Evolutionary conservation across 2,329 filamentous ascomycete genomes (phyloP), one percentile per base, ranked within the genome.

Genomic region (Sphaerostilbella broomeana): DNA sequence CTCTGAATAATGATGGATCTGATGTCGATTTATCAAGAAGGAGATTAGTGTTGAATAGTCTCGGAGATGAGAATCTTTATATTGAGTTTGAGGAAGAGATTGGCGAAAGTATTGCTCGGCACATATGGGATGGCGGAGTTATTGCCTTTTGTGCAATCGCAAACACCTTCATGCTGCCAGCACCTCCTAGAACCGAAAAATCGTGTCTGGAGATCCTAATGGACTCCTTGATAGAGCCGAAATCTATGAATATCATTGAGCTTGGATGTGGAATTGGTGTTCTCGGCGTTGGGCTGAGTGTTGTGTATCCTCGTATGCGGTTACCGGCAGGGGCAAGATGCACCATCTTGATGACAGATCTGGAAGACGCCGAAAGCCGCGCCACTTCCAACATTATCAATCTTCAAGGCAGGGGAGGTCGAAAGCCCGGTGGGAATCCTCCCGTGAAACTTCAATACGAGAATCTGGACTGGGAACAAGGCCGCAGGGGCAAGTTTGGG

Each of bases 61-160:
- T 44, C 1, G 20, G 47, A 2, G 50, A 50, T 7, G 46, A 46
- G 12, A 31, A 54, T 3, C 48, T 54, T 1, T 48, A 46, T 8
- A 44, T 75, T 6, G 60, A 67, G 19, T 56, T 77, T 4, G 68
- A 73, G 38, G 75, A 79, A 44, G 72, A 77, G 37, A 67, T 78
- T 8, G 74, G 73, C 11, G 73, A 78, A 56, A 77, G 72, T 50
- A 77, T 79, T 39, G 73, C 74, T 1, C 67, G 74, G 3, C 74
- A 78, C 44, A 62, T 78, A 5, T 79, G 75, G 75, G 75, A 79
- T 37, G 73, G 67, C 1, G 75, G 75, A 1, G 58, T 77, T 8
- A 59, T 72, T 5, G 65, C 68, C 1, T 48, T 62, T 13, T 59
- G 58, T 17, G 55, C 55, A 27, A 49, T 64, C 19, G 55, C 53